Evolutionary conservation across 371 early-diverging fungal species (phyloP).

Genomic region (Massospora cicadina): DNA sequence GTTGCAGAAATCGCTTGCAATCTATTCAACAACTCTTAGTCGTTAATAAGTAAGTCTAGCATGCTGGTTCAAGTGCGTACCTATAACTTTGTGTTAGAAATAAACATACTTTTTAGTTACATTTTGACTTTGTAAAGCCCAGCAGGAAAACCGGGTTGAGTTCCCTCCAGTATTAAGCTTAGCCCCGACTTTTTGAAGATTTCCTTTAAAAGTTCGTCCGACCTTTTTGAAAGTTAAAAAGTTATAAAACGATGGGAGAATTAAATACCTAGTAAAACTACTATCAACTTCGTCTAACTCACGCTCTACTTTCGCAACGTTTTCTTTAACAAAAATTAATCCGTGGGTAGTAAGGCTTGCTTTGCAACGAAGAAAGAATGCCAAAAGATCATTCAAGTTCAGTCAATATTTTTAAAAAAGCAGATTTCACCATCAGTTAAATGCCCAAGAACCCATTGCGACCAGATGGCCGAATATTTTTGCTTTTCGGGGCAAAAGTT

Average conservation of each 20-base stretch:
- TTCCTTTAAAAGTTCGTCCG: slow-evolving; percentile 39
- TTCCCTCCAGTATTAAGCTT: slow-evolving; percentile 39
- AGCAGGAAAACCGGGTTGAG: slow-evolving; percentile 63
- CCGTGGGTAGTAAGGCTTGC: slow-evolving; percentile 54
- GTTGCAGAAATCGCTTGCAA: too few relatives aligned
- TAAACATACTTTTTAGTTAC: too few relatives aligned
- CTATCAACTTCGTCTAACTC: slow-evolving; percentile 68
- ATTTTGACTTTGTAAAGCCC: slow-evolving; percentile 70
- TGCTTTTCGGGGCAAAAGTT: slow-evolving; percentile 51
- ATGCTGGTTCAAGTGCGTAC: too few relatives aligned
- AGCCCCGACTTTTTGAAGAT: slow-evolving; percentile 56
- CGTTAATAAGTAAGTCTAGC: too few relatives aligned
- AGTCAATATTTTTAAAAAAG: neutral
- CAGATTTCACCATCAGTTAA: slow-evolving; percentile 42
- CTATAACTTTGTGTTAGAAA: too few relatives aligned
- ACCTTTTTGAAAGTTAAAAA: slow-evolving; percentile 18
- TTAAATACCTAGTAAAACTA: slow-evolving; percentile 51
- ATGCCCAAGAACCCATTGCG: slow-evolving; percentile 87
- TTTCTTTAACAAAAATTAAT: slow-evolving; percentile 80
- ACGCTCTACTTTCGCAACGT: slow-evolving; percentile 41
- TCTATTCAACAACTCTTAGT: too few relatives aligned
- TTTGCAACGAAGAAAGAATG: slow-evolving; percentile 62
- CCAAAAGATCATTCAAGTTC: slow-evolving; percentile 57
- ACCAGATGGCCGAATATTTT: slow-evolving; percentile 84
- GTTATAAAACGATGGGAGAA: neutral